Evolutionary conservation across 306 rosid genomes (phyloP).

Genomic region (Prosopis cineraria): DNA sequence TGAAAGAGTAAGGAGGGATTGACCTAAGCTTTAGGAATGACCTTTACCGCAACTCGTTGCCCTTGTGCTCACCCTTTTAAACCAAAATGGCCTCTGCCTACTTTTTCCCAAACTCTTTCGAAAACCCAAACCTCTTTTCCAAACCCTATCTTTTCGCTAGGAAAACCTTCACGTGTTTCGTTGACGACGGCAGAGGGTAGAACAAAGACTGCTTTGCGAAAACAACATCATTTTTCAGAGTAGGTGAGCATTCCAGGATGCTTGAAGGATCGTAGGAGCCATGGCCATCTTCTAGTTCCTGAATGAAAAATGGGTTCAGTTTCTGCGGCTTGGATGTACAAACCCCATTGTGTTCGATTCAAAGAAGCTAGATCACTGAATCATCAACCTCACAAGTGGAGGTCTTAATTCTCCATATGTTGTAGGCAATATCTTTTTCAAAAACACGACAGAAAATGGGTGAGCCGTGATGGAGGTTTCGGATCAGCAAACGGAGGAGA

Average conservation of each 20-base stretch:
- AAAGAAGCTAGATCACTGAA: conserved; percentile 32
- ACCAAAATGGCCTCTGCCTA: conserved; percentile 99
- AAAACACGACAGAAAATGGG: no score
- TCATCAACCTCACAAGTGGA: no score
- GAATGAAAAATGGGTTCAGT: conserved; percentile 64
- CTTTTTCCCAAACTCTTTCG: conserved; percentile 93
- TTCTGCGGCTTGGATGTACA: conserved; percentile 89
- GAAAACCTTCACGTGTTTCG: conserved; percentile 81
- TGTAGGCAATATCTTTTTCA: no score
- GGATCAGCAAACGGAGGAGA: no score
- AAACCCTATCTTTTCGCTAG: conserved; percentile 81
- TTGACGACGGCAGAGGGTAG: conserved; percentile 95
- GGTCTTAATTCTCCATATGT: no score
- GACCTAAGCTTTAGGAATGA: conserved; percentile 91
- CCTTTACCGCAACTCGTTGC: conserved; percentile 92
- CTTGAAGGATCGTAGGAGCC: conserved; percentile 42
- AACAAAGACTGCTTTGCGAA: conserved; percentile 68
- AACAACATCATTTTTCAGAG: conserved; percentile 48
- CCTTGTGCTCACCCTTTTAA: conserved; percentile 91
- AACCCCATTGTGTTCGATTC: conserved; percentile 57
- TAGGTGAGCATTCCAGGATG: conserved; percentile 49
- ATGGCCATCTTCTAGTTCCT: conserved; percentile 42
- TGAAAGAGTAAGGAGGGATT: not conserved
- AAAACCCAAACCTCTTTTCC: conserved; percentile 96
- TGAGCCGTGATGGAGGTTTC: no score